These are phyloP conservation scores for Leccinum imitatum DNA, from an alignment of 768 basidiomycete genomes.

Conservation along the genomic window DNA sequence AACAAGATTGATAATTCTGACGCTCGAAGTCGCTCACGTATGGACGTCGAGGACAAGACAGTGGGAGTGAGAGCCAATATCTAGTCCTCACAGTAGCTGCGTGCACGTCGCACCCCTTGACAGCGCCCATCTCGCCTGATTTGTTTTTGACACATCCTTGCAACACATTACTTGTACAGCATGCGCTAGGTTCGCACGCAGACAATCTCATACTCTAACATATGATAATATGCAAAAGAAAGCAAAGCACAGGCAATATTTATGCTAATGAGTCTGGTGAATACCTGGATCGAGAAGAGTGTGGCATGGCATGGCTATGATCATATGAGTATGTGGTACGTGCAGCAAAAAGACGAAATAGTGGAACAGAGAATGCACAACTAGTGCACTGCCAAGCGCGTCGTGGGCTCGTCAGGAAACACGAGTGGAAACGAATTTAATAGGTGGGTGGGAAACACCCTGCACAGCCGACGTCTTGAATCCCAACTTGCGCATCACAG, in stretches of 20 bases:
- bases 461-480: slow-evolving; percentile 83
- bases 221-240: slow-evolving; percentile 45
- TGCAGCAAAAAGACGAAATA: slow-evolving; percentile 33
- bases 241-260: slow-evolving; percentile 19
- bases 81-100: background rate
- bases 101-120: slow-evolving; percentile 4
- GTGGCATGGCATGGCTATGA: slow-evolving; percentile 30
- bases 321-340: slow-evolving; percentile 30
- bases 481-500: slow-evolving; percentile 80
- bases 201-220: slow-evolving; percentile 35
- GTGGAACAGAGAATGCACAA: slow-evolving; percentile 27
- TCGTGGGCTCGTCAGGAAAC: slow-evolving; percentile 21
- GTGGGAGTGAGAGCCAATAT: background rate
- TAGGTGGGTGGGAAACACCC: slow-evolving; percentile 46
- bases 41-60: background rate
- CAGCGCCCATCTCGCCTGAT: slow-evolving; percentile 28
- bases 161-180: slow-evolving; percentile 16
- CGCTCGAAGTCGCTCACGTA: background rate
- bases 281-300: slow-evolving; percentile 23
- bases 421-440: slow-evolving; percentile 50
- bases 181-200: slow-evolving; percentile 9
- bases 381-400: slow-evolving; percentile 11
- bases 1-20: background rate
- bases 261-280: slow-evolving; percentile 32
- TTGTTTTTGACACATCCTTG: background rate